Evolutionary conservation across 208 protist species (phyloP).

Genomic region (Naegleria fowleri): DNA sequence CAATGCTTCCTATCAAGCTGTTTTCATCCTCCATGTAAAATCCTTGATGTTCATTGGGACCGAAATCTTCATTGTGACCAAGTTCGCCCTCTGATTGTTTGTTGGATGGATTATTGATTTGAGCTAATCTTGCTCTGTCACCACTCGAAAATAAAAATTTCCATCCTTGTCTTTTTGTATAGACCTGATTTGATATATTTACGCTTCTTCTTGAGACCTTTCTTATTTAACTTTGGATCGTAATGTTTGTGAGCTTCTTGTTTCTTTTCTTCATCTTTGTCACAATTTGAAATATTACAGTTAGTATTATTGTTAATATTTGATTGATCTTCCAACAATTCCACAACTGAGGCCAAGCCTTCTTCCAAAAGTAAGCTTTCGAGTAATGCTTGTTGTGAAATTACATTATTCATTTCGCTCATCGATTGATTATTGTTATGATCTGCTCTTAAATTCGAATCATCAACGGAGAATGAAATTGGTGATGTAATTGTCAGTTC

Average conservation of each 20-base stretch:
- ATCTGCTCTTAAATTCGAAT: no score
- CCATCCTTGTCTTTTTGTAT: conserved; percentile 20
- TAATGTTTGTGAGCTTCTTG: not conserved
- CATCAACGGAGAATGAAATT: no score
- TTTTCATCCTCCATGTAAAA: no score
- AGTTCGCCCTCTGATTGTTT: no score
- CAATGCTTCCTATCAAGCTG: no score
- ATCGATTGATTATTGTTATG: no score
- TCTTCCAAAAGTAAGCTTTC: not conserved
- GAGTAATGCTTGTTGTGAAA: not conserved
- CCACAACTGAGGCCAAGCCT: not conserved
- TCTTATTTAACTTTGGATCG: not conserved
- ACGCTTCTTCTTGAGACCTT: conserved; percentile 1
- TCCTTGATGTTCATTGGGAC: no score
- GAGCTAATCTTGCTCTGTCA: not conserved
- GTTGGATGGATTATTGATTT: not conserved
- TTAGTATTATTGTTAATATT: no score
- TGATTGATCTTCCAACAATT: not conserved
- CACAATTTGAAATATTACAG: not conserved
- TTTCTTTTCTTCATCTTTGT: not conserved
- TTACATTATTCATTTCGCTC: no score
- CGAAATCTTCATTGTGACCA: no score
- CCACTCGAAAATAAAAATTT: not conserved
- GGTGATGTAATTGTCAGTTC: no score
- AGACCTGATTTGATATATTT: conserved; percentile 21